These are phyloP conservation scores for Desmodesmus armatus DNA, from an alignment of 139 green algal species.

Conservation along the genomic window DNA sequence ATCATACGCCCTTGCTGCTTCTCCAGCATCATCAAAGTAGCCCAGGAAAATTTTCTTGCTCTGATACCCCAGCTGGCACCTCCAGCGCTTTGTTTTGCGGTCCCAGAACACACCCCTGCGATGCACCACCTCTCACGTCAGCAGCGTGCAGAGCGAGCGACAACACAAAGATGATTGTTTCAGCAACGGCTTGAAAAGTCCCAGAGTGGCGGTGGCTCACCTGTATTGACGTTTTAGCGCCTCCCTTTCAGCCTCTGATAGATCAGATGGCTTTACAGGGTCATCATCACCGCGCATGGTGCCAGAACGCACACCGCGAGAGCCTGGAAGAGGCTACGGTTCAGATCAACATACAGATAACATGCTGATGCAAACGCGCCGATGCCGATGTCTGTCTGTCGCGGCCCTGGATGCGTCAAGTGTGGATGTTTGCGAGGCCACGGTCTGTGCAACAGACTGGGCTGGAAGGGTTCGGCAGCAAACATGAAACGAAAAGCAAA, in stretches of 20 bases:
- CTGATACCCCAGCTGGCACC: slow-evolving; percentile 47
- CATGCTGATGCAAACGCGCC: no score
- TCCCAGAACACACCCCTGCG: slow-evolving; percentile 51
- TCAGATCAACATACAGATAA: no score
- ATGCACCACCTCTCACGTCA: not conserved
- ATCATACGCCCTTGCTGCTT: slow-evolving; percentile 49
- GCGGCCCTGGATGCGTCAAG: no score
- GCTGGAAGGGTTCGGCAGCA: no score
- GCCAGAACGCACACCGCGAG: no score
- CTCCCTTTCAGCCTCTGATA: slow-evolving; percentile 33
- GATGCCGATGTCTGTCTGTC: no score
- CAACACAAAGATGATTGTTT: not conserved
- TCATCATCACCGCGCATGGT: no score
- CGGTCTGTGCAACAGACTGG: no score
- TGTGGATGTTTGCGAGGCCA: no score
- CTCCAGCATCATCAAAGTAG: slow-evolving; percentile 43
- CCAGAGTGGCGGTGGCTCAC: not conserved
- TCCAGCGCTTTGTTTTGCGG: slow-evolving; percentile 41
- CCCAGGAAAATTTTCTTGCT: slow-evolving; percentile 50
- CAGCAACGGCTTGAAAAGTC: slow-evolving; percentile 4
- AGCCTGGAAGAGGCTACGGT: no score
- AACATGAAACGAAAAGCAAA: no score
- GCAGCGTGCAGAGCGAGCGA: not conserved
- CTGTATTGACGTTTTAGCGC: slow-evolving; percentile 44
- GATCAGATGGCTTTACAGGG: no score